Evolutionary conservation across 1,284 basidiomycete species (phyloP).

Genomic region (Cutaneotrichosporon spelunceum): DNA sequence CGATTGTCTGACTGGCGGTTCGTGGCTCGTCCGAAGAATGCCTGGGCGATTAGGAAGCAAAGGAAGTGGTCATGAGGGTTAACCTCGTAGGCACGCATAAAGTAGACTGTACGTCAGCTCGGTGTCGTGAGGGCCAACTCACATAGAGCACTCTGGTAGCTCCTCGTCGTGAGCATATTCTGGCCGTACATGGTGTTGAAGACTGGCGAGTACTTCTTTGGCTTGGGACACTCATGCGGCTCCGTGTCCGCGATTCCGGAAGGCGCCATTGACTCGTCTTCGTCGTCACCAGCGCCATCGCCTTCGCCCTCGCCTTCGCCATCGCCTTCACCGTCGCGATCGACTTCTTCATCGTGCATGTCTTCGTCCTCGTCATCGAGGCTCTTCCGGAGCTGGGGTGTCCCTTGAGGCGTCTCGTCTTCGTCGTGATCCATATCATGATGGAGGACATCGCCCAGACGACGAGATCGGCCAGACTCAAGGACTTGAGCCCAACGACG

Average conservation of each 20-base stretch:
- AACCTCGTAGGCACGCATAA: constrained; percentile 80
- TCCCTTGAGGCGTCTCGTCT: background rate
- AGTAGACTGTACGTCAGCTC: constrained; percentile 62
- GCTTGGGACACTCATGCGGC: constrained; percentile 44
- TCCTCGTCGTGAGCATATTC: constrained; percentile 76
- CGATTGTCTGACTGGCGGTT: constrained; percentile 92
- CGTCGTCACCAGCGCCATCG: constrained; percentile 21
- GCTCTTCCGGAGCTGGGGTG: background rate
- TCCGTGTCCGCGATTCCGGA: constrained; percentile 7
- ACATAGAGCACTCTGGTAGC: constrained; percentile 89
- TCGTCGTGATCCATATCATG: constrained; percentile 18
- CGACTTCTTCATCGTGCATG: constrained; percentile 14
- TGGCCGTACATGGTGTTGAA: constrained; percentile 80
- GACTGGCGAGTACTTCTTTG: constrained; percentile 70
- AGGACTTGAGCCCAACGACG: constrained; percentile 46
- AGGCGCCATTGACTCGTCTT: constrained; percentile 13
- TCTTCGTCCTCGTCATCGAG: constrained; percentile 17
- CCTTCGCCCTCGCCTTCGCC: constrained; percentile 22
- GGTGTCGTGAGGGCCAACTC: constrained; percentile 44
- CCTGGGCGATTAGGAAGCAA: constrained; percentile 74
- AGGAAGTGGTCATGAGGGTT: constrained; percentile 79
- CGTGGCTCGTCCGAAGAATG: constrained; percentile 83
- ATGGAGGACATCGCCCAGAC: constrained; percentile 26
- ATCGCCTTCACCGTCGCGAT: constrained; percentile 21
- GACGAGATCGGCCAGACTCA: constrained; percentile 25